phyloP scores from a whole-genome alignment of 257 asterid genomes.

The Leptodermis oblonga region DNA sequence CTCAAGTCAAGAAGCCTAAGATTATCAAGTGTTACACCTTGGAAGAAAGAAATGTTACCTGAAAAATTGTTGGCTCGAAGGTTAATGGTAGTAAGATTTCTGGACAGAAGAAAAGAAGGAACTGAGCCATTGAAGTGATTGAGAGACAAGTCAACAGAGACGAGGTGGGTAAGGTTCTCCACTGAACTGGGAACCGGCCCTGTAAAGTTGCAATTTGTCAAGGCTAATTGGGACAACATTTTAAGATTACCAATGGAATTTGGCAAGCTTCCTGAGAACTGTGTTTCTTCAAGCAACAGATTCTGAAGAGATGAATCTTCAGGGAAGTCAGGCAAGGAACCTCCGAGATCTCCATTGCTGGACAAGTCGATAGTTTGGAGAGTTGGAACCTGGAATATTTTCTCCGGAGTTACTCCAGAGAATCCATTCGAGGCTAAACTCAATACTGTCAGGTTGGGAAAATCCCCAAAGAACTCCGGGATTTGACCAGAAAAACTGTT shows the following conservation, averaged over 20 bases:
- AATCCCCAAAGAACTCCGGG: constrained; percentile 38
- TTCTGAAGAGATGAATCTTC: constrained; percentile 35
- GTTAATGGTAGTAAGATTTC: constrained; percentile 27
- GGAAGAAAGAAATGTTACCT: constrained; percentile 30
- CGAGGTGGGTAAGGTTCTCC: constrained; percentile 37
- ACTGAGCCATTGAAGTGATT: constrained; percentile 40
- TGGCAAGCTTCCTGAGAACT: constrained; percentile 45
- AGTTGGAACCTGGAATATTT: constrained; percentile 39
- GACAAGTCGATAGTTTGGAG: constrained; percentile 36
- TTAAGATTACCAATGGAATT: constrained; percentile 42
- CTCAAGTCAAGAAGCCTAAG: constrained; percentile 34
- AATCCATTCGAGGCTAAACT: constrained; percentile 32
- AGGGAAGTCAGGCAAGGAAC: constrained; percentile 56
- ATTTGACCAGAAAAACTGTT: constrained; percentile 35
- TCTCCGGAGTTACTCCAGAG: constrained; percentile 36
- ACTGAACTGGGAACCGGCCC: constrained; percentile 50
- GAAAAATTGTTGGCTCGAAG: constrained; percentile 29
- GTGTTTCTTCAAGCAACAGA: constrained; percentile 34
- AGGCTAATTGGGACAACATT: constrained; percentile 34
- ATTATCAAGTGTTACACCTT: constrained; percentile 40
- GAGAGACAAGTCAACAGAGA: constrained; percentile 25
- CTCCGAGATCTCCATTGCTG: constrained; percentile 41
- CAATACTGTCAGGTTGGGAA: constrained; percentile 32
- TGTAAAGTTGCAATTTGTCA: constrained; percentile 35
- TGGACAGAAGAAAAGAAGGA: constrained; percentile 40